A percentile compares a stretch with the other conserved stretches of the same genome.
phyloP scores from a whole-genome alignment of 768 basidiomycete species.

The Tulasnella sp. region DNA sequence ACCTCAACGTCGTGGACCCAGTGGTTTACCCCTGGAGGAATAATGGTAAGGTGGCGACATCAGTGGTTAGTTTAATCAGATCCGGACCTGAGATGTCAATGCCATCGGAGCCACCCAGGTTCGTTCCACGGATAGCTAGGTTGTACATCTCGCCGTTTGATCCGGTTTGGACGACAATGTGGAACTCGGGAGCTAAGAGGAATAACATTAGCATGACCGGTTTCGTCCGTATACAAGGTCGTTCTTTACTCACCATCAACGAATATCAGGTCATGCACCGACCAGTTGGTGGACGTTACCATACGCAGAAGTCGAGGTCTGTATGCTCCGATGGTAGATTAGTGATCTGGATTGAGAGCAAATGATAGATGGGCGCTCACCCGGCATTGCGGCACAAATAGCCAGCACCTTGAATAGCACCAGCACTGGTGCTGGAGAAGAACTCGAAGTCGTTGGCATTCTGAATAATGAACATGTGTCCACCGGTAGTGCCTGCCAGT shows the following conservation, averaged over 20 bases:
- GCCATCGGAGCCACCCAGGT: constrained; percentile 27
- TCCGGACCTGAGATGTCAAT: constrained; percentile 24
- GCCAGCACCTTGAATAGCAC: constrained; percentile 26
- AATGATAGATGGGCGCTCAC: constrained; percentile 17
- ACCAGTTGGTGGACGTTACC: constrained; percentile 24
- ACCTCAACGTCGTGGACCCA: constrained; percentile 30
- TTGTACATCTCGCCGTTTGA: constrained; percentile 29
- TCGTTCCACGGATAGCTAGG: constrained; percentile 25
- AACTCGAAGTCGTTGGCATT: constrained; percentile 29
- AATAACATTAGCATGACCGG: not conserved
- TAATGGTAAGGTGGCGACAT: too few species aligned
- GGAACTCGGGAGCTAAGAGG: constrained; percentile 25
- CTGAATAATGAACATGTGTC: constrained; percentile 27
- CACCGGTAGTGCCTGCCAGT: constrained; percentile 20
- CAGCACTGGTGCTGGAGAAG: constrained; percentile 25
- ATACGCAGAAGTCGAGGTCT: constrained; percentile 26
- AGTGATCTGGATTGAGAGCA: not conserved
- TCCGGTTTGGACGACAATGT: constrained; percentile 25
- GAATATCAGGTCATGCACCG: constrained; percentile 27
- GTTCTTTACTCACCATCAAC: constrained; percentile 23
- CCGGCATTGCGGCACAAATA: constrained; percentile 27
- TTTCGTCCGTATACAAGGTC: not conserved
- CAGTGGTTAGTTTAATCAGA: too few species aligned
- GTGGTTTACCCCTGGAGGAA: constrained; percentile 21
- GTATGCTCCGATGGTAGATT: not conserved